These are phyloP conservation scores for Cladosporium sp. DNA, from an alignment of 2,329 filamentous ascomycete species.

Conservation along the genomic window DNA sequence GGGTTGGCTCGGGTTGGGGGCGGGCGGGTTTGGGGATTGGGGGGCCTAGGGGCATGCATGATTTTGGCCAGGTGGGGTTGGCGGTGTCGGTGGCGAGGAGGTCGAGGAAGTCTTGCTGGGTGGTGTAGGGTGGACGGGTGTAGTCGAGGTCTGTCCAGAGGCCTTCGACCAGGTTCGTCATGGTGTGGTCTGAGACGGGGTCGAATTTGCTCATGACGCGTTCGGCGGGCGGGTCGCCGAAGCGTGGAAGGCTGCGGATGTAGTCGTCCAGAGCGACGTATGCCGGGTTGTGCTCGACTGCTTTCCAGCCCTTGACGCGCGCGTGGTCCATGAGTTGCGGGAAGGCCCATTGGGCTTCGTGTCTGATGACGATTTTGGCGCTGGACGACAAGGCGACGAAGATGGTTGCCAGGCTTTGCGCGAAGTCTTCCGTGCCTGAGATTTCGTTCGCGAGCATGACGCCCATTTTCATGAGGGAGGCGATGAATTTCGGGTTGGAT, in stretches of 20 bases:
- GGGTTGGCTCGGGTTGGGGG: conserved; percentile 5
- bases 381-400: conserved; percentile 43
- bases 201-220: conserved; percentile 39
- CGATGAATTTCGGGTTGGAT: conserved; percentile 43
- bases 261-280: conserved; percentile 40
- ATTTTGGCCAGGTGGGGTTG: conserved; percentile 18
- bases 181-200: conserved; percentile 38
- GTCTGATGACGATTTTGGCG: conserved; percentile 48
- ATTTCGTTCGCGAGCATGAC: conserved; percentile 38
- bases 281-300: conserved; percentile 36
- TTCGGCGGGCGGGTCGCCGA: conserved; percentile 34
- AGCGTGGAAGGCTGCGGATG: conserved; percentile 41
- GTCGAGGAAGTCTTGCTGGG: conserved; percentile 36
- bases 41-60: conserved; percentile 32
- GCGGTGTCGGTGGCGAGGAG: conserved; percentile 29
- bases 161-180: conserved; percentile 43
- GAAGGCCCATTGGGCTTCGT: conserved; percentile 49
- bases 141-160: conserved; percentile 41
- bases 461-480: conserved; percentile 45
- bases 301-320: conserved; percentile 30
- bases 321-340: conserved; percentile 42
- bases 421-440: conserved; percentile 34
- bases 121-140: conserved; percentile 35
- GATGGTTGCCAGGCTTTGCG: conserved; percentile 35
- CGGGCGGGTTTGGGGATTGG: conserved; percentile 7